Evolutionary conservation across 306 rosid genomes (phyloP).

Genomic region (Sesbania bispinosa): DNA sequence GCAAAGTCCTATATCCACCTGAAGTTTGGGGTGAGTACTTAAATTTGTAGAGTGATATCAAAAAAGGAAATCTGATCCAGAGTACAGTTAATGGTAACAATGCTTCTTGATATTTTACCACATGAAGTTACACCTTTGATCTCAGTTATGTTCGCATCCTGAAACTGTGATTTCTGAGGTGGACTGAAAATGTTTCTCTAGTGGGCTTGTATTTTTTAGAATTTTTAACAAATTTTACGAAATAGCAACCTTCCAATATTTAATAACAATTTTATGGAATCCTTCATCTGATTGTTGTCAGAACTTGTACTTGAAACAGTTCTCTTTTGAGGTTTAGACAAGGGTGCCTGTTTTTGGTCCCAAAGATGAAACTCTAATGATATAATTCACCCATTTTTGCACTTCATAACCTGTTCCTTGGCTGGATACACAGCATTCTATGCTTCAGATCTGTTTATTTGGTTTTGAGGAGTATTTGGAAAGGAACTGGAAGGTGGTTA

Average conservation of each 20-base stretch:
- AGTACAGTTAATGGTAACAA: slow-evolving; percentile 11
- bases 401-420: background rate
- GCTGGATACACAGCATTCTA: background rate
- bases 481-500: background rate
- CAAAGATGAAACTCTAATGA: background rate
- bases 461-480: background rate
- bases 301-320: background rate
- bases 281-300: background rate
- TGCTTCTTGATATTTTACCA: slow-evolving; percentile 9
- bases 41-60: background rate
- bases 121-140: slow-evolving; percentile 12
- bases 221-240: background rate
- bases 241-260: background rate
- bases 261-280: background rate
- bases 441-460: slow-evolving; percentile 11
- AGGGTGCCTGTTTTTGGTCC: background rate
- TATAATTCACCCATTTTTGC: background rate
- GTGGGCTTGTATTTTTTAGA: background rate
- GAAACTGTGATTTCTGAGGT: background rate
- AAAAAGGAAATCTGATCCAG: background rate
- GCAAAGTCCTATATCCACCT: slow-evolving; percentile 84
- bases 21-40: slow-evolving; percentile 24
- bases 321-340: background rate
- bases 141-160: background rate
- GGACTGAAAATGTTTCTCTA: slow-evolving; percentile 12